phyloP scores from a whole-genome alignment of 1,284 basidiomycete species.

The Cutaneotrichosporon spelunceum region DNA sequence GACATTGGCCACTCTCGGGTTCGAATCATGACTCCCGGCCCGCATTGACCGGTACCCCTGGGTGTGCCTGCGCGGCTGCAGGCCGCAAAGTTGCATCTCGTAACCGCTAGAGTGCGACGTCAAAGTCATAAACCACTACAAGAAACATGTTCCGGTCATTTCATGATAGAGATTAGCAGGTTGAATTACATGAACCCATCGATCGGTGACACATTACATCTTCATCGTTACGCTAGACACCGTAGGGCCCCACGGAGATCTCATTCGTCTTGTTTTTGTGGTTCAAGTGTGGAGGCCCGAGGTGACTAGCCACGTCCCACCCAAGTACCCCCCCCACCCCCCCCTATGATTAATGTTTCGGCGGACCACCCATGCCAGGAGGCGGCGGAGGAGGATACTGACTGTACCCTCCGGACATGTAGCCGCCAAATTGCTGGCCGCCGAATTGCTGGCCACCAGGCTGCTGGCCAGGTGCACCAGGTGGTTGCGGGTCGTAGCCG shows the following conservation, averaged over 20 bases:
- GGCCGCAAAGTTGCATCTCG: too few species aligned
- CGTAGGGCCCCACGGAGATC: neutral
- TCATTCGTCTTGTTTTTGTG: neutral
- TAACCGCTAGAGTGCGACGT: too few species aligned
- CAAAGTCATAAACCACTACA: too few species aligned
- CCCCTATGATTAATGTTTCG: slow-evolving; percentile 13
- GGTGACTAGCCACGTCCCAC: neutral
- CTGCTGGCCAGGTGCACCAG: slow-evolving; percentile 10
- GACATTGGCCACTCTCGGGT: too few species aligned
- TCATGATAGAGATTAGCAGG: too few species aligned
- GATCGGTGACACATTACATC: neutral
- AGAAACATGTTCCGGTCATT: too few species aligned
- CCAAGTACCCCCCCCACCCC: too few species aligned
- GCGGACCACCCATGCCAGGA: slow-evolving; percentile 7
- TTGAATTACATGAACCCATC: neutral
- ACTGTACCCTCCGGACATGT: slow-evolving; percentile 4
- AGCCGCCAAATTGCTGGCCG: slow-evolving; percentile 26
- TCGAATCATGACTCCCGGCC: too few species aligned
- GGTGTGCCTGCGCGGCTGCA: too few species aligned
- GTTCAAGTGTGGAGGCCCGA: neutral
- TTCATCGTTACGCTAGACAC: neutral
- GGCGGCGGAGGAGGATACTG: slow-evolving; percentile 17
- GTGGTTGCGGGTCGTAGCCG: slow-evolving; percentile 24
- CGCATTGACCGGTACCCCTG: too few species aligned
- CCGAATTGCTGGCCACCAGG: slow-evolving; percentile 21